Evolutionary conservation across 2,329 filamentous ascomycete species (phyloP).

Genomic region (Botrytis fragariae): DNA sequence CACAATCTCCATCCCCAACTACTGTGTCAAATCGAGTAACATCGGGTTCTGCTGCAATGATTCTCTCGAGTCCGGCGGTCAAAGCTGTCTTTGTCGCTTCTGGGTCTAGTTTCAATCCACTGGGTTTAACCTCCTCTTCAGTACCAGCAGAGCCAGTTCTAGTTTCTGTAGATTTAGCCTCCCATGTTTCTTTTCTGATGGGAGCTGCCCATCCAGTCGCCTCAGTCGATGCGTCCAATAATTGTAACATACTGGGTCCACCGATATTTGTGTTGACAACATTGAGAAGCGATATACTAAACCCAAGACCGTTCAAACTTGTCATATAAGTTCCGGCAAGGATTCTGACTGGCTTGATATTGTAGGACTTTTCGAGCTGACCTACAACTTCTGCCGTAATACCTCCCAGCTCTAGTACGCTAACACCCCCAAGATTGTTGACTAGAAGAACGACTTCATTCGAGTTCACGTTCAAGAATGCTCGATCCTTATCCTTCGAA

Average conservation of each 20-base stretch:
- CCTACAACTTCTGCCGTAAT: slow-evolving; percentile 64
- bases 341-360: slow-evolving; percentile 59
- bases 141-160: slow-evolving; percentile 29
- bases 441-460: slow-evolving; percentile 63
- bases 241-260: slow-evolving; percentile 55
- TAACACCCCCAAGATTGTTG: slow-evolving; percentile 69
- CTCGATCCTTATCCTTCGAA: slow-evolving; percentile 59
- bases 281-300: slow-evolving; percentile 66
- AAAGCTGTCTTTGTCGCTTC: slow-evolving; percentile 51
- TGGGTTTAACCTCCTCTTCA: slow-evolving; percentile 38
- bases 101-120: slow-evolving; percentile 35
- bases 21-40: slow-evolving; percentile 68
- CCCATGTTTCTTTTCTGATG: slow-evolving; percentile 58
- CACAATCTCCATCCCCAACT: slow-evolving; percentile 71
- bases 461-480: slow-evolving; percentile 56
- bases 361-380: slow-evolving; percentile 57
- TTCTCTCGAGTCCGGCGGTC: slow-evolving; percentile 51
- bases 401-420: slow-evolving; percentile 63
- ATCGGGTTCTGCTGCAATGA: slow-evolving; percentile 63
- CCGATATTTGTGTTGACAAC: slow-evolving; percentile 51
- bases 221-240: slow-evolving; percentile 66
- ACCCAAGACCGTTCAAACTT: slow-evolving; percentile 68
- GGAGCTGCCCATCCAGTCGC: slow-evolving; percentile 65
- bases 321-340: slow-evolving; percentile 70
- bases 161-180: slow-evolving; percentile 43